A percentile compares a stretch with the other conserved stretches of the same genome.
These are phyloP conservation scores for Tylopilus sp. DNA, from an alignment of 768 basidiomycete genomes.

Conservation along the genomic window DNA sequence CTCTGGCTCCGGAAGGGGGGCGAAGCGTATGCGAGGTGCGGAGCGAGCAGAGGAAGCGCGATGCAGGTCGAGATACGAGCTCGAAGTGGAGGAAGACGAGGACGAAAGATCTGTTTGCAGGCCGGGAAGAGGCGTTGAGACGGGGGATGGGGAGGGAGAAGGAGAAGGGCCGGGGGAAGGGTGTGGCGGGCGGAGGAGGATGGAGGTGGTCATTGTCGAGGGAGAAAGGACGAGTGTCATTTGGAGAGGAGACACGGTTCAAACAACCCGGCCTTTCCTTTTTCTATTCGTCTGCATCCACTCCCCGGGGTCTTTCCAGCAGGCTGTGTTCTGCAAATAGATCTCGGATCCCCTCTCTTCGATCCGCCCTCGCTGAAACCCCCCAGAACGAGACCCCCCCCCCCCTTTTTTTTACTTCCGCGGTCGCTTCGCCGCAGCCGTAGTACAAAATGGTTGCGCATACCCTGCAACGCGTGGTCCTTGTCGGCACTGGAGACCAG, in stretches of 20 bases:
- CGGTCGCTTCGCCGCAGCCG: not conserved
- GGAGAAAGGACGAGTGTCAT: slow-evolving; percentile 8
- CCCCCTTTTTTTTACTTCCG: not conserved
- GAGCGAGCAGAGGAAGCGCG: slow-evolving; percentile 6
- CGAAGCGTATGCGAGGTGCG: slow-evolving; percentile 62
- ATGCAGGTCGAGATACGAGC: slow-evolving; percentile 17
- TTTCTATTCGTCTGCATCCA: slow-evolving; percentile 10
- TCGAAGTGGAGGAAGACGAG: slow-evolving; percentile 18
- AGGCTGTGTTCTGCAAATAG: slow-evolving; percentile 15
- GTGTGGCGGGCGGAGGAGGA: slow-evolving; percentile 14
- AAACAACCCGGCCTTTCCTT: slow-evolving; percentile 1
- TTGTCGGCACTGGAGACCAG: not conserved
- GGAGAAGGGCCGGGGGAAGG: not conserved
- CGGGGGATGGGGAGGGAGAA: slow-evolving; percentile 8
- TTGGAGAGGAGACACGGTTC: not conserved
- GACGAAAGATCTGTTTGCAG: slow-evolving; percentile 16
- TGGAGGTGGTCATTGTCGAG: slow-evolving; percentile 18
- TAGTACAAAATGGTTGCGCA: not conserved
- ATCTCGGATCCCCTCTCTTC: slow-evolving; percentile 17
- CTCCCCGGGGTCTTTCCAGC: slow-evolving; percentile 20
- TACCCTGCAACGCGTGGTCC: not conserved
- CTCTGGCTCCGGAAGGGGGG: slow-evolving; percentile 78
- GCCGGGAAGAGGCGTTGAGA: slow-evolving; percentile 8
- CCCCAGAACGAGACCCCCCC: slow-evolving; percentile 1
- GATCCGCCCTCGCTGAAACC: not conserved